Conservation (phyloP, 257 asterid genomes). For the Rauvolfia tetraphylla region DNA sequence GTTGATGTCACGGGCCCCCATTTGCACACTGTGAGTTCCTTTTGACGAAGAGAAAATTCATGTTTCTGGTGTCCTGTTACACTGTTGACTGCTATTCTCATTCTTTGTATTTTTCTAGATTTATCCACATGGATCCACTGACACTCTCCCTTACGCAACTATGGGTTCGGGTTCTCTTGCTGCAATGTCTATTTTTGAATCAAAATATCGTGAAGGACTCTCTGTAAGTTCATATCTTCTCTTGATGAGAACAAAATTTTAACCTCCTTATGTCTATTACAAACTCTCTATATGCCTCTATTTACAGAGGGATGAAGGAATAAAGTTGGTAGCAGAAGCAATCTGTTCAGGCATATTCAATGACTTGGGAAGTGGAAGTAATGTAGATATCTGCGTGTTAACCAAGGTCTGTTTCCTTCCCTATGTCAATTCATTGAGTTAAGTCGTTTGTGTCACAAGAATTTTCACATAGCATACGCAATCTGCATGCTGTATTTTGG, state of each 20-base stretch:
- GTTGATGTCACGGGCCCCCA: constrained; percentile 93
- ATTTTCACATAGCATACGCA: constrained; percentile 1
- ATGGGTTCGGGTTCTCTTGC: constrained; percentile 99
- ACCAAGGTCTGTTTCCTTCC: constrained; percentile 57
- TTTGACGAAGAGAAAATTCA: not conserved
- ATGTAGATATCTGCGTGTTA: constrained; percentile 81
- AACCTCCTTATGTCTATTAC: constrained; percentile 4
- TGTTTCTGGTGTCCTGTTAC: not conserved
- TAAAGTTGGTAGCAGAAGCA: constrained; percentile 79
- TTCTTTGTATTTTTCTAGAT: constrained; percentile 44
- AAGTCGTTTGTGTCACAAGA: not conserved
- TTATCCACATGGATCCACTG: constrained; percentile 98
- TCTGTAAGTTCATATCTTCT: constrained; percentile 48
- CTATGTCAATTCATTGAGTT: not conserved
- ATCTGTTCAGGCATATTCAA: constrained; percentile 89
- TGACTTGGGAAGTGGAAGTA: constrained; percentile 98
- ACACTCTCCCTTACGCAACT: constrained; percentile 91
- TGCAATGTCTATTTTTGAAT: constrained; percentile 92
- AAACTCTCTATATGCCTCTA: constrained; percentile 11
- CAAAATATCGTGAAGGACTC: constrained; percentile 77
- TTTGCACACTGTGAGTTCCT: constrained; percentile 77
- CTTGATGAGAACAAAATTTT: not conserved
- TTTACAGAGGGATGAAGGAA: constrained; percentile 82
- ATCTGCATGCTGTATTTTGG: not conserved
- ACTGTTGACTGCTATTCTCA: constrained; percentile 8